Evolutionary conservation across 495 filamentous ascomycete genomes (phyloP).

Genomic region (Hypoxylon fuscum): DNA sequence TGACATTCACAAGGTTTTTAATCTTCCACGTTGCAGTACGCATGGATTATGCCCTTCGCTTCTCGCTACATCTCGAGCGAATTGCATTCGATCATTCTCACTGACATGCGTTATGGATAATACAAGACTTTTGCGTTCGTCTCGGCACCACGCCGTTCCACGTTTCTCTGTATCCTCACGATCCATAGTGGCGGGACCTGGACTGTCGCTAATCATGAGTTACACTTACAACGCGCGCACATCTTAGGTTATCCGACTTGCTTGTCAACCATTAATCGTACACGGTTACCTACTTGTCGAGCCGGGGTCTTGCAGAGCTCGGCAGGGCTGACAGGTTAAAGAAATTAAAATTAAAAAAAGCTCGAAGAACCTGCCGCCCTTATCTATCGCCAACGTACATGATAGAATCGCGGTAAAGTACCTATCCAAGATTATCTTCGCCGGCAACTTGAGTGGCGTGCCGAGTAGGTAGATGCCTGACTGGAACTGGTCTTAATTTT

Average conservation of each 20-base stretch:
- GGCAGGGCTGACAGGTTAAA: slow-evolving; percentile 19
- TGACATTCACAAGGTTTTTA: too few species aligned
- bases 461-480: too few species aligned
- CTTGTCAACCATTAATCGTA: slow-evolving; percentile 18
- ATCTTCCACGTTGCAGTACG: too few species aligned
- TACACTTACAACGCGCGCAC: slow-evolving; percentile 4
- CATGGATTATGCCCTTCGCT: too few species aligned
- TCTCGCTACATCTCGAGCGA: too few species aligned
- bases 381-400: too few species aligned
- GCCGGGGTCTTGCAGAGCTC: slow-evolving; percentile 21
- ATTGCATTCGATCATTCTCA: not conserved
- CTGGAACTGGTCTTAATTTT: too few species aligned
- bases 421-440: too few species aligned
- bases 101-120: slow-evolving; percentile 6
- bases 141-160: slow-evolving; percentile 21
- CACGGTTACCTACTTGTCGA: slow-evolving; percentile 15
- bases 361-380: too few species aligned
- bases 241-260: slow-evolving; percentile 11
- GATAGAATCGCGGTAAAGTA: too few species aligned
- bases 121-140: slow-evolving; percentile 21
- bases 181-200: slow-evolving; percentile 25
- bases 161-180: slow-evolving; percentile 25
- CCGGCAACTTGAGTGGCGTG: too few species aligned
- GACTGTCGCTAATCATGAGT: slow-evolving; percentile 12
- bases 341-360: too few species aligned